A percentile compares a stretch with the other conserved stretches of the same genome.
Evolutionary conservation across 1,139 yeast species (phyloP).

Genomic region (Taphrina sp.): DNA sequence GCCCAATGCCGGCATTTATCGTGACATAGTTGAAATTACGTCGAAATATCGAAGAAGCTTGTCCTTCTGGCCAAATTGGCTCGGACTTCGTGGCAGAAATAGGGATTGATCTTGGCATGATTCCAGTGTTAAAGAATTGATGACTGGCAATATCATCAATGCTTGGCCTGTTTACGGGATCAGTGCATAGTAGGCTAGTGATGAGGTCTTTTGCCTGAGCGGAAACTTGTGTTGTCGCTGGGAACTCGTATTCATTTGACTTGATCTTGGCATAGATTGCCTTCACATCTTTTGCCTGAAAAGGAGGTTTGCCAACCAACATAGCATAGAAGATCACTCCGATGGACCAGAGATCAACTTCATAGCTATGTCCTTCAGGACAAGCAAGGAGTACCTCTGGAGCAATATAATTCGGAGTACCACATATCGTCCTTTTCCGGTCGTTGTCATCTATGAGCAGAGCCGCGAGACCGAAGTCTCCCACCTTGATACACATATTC

Average conservation of each 20-base stretch:
- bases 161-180: slow-evolving; percentile 79
- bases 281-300: slow-evolving; percentile 90
- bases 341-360: slow-evolving; percentile 96
- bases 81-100: slow-evolving; percentile 62
- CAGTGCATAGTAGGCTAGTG: slow-evolving; percentile 65
- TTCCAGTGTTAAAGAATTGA: slow-evolving; percentile 72
- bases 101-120: slow-evolving; percentile 74
- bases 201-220: slow-evolving; percentile 71
- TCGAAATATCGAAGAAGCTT: slow-evolving; percentile 23
- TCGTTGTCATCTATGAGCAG: slow-evolving; percentile 80
- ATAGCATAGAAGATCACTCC: slow-evolving; percentile 95
- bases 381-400: slow-evolving; percentile 75
- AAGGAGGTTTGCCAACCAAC: slow-evolving; percentile 94
- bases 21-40: slow-evolving; percentile 30
- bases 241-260: slow-evolving; percentile 75
- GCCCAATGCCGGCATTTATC: slow-evolving; percentile 35
- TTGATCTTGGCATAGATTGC: slow-evolving; percentile 90
- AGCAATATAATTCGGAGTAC: slow-evolving; percentile 96
- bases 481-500: slow-evolving; percentile 75
- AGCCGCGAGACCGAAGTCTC: slow-evolving; percentile 97
- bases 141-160: slow-evolving; percentile 75
- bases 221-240: slow-evolving; percentile 67
- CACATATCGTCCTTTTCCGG: slow-evolving; percentile 94
- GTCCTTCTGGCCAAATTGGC: slow-evolving; percentile 46
- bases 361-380: slow-evolving; percentile 92